A percentile compares a stretch with the other conserved stretches of the same genome.
These are phyloP conservation scores for Exophiala sideris DNA, from an alignment of 2,329 filamentous ascomycete genomes.

Conservation along the genomic window DNA sequence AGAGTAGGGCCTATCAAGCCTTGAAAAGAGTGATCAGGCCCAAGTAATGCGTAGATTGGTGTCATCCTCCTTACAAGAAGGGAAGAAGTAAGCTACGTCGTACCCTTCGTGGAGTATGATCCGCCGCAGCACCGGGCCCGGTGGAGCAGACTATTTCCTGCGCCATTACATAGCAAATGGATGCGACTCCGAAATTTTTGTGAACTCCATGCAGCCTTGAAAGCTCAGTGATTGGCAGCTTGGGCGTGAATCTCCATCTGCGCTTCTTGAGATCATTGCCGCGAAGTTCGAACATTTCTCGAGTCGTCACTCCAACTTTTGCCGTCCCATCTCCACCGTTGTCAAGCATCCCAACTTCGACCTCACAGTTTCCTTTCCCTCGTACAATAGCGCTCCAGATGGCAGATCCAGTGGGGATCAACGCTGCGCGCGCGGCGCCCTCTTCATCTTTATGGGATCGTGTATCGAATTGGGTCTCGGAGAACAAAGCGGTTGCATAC, in stretches of 20 bases:
- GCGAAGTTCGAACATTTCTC: conserved; percentile 9
- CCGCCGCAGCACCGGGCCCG: too few relatives aligned
- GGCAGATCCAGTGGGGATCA: conserved; percentile 19
- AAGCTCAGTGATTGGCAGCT: too few relatives aligned
- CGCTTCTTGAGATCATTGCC: neutral
- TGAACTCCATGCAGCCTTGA: too few relatives aligned
- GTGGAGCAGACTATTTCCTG: too few relatives aligned
- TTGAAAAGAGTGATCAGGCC: too few relatives aligned
- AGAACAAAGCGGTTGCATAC: conserved; percentile 94
- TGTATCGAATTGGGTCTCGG: conserved; percentile 84
- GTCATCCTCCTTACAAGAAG: too few relatives aligned
- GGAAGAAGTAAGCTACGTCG: too few relatives aligned
- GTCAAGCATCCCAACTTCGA: conserved; percentile 3
- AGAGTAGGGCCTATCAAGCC: too few relatives aligned
- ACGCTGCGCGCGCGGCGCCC: conserved; percentile 45
- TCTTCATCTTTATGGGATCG: conserved; percentile 84
- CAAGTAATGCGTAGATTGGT: too few relatives aligned
- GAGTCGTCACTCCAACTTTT: conserved; percentile 7
- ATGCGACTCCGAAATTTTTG: too few relatives aligned
- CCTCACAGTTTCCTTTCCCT: conserved; percentile 4
- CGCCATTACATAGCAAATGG: too few relatives aligned
- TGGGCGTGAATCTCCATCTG: neutral
- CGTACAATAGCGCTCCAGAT: conserved; percentile 13
- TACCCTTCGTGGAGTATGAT: too few relatives aligned
- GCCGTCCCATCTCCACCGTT: conserved; percentile 6